These are phyloP conservation scores for Handroanthus guayacan DNA, from an alignment of 257 asterid species.

Conservation along the genomic window DNA sequence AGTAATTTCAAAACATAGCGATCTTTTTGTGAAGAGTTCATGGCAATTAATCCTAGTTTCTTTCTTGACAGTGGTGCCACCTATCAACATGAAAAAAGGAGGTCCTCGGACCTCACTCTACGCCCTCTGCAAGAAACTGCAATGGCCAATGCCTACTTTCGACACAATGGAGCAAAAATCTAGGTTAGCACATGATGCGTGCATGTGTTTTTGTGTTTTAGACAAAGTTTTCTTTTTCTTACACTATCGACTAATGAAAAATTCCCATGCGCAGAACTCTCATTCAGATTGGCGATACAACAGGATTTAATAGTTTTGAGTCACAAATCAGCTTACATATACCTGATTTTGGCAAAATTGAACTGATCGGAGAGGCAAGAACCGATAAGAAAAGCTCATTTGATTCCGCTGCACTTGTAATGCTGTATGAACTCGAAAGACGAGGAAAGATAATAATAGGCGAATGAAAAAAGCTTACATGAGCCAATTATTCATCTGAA, in stretches of 20 bases:
- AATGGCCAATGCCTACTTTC: slow-evolving; percentile 88
- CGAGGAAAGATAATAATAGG: slow-evolving; percentile 56
- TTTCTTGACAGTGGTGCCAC: slow-evolving; percentile 61
- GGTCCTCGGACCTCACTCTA: slow-evolving; percentile 81
- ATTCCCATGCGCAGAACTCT: slow-evolving; percentile 51
- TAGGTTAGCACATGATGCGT: slow-evolving; percentile 51
- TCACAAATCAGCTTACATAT: slow-evolving; percentile 72
- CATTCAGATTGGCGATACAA: slow-evolving; percentile 56
- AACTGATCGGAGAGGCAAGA: slow-evolving; percentile 70
- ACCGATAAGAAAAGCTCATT: slow-evolving; percentile 84
- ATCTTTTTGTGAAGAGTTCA: too few relatives aligned
- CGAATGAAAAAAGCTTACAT: not conserved
- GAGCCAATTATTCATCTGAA: too few relatives aligned
- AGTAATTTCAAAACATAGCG: too few relatives aligned
- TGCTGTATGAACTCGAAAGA: slow-evolving; percentile 74
- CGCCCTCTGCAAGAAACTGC: slow-evolving; percentile 71
- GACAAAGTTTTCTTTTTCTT: not conserved
- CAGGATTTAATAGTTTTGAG: slow-evolving; percentile 66
- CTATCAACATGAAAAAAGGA: slow-evolving; percentile 79
- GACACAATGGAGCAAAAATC: slow-evolving; percentile 67
- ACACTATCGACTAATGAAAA: not conserved
- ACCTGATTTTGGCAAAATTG: slow-evolving; percentile 64
- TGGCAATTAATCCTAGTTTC: not conserved
- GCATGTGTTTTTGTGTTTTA: not conserved
- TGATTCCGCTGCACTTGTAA: slow-evolving; percentile 82